These are phyloP conservation scores for Sporothrix euskadiensis DNA, from an alignment of 2,329 filamentous ascomycete genomes.

Conservation along the genomic window DNA sequence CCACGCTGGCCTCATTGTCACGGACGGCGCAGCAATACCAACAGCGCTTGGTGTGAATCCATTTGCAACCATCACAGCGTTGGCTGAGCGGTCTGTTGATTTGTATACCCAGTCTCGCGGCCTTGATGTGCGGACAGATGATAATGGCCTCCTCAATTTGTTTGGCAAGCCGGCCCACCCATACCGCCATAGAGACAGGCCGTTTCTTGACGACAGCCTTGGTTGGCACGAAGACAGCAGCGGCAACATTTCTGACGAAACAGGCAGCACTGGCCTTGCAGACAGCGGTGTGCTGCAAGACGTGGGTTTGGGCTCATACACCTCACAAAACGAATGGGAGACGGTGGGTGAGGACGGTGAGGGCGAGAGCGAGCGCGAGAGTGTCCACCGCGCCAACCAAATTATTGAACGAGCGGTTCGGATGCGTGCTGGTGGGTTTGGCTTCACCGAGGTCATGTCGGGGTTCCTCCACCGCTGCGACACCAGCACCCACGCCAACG, in stretches of 20 bases:
- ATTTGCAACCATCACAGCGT: conserved; percentile 67
- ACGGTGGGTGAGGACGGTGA: conserved; percentile 41
- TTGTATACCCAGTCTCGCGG: conserved; percentile 46
- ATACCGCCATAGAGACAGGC: conserved; percentile 21
- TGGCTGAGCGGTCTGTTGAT: conserved; percentile 65
- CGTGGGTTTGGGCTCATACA: background rate
- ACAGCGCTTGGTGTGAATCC: conserved; percentile 66
- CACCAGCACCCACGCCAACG: background rate
- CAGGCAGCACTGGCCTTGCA: background rate
- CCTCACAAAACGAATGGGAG: conserved; percentile 30
- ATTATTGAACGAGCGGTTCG: conserved; percentile 47
- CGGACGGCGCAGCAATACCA: conserved; percentile 63
- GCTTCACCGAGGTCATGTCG: conserved; percentile 66
- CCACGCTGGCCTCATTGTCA: conserved; percentile 60
- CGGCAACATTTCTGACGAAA: background rate
- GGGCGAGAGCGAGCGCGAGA: conserved; percentile 26
- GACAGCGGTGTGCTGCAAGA: background rate
- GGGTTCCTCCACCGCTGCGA: conserved; percentile 56
- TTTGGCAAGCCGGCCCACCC: conserved; percentile 53
- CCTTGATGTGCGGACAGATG: conserved; percentile 49
- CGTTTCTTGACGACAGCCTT: conserved; percentile 11
- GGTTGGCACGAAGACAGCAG: conserved; percentile 25
- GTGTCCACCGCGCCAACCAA: conserved; percentile 42
- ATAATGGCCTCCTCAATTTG: conserved; percentile 54
- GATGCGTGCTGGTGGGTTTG: conserved; percentile 52